Evolutionary conservation across 495 filamentous ascomycete genomes (phyloP).

Genomic region (Lasiosphaeriaceae sp.): DNA sequence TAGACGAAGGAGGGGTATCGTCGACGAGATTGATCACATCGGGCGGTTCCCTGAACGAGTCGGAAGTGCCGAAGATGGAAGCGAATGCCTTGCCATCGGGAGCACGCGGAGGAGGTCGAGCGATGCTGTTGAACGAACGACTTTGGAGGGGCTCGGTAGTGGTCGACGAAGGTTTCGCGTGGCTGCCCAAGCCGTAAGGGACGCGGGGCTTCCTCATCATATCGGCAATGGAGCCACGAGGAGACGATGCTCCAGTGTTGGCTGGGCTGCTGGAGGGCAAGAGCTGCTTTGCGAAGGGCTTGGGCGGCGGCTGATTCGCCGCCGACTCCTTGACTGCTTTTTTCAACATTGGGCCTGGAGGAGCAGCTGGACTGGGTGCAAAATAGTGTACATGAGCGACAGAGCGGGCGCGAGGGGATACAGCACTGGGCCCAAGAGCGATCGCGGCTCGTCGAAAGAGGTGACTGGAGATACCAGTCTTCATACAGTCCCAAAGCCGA

Average conservation of each 20-base stretch:
- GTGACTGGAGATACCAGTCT: constrained; percentile 23
- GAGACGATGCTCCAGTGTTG: not conserved
- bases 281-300: constrained; percentile 38
- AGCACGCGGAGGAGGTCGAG: not conserved
- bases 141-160: constrained; percentile 11
- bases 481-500: constrained; percentile 22
- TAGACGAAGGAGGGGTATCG: constrained; percentile 1
- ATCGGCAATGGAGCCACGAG: constrained; percentile 27
- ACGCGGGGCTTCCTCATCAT: constrained; percentile 19
- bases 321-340: constrained; percentile 13
- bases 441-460: constrained; percentile 21
- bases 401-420: not conserved
- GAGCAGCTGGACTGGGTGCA: constrained; percentile 1
- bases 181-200: not conserved
- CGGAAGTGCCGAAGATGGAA: constrained; percentile 36
- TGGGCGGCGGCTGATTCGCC: constrained; percentile 10
- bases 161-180: constrained; percentile 3
- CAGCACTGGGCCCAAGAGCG: constrained; percentile 13
- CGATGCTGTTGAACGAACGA: constrained; percentile 9
- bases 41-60: constrained; percentile 41
- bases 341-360: constrained; percentile 19
- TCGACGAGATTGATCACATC: constrained; percentile 20
- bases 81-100: constrained; percentile 26
- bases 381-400: constrained; percentile 10
- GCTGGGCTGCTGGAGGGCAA: constrained; percentile 48